These are phyloP conservation scores for Tetragonia tetragonoides DNA, from an alignment of 148 eudicot genomes.

Conservation along the genomic window DNA sequence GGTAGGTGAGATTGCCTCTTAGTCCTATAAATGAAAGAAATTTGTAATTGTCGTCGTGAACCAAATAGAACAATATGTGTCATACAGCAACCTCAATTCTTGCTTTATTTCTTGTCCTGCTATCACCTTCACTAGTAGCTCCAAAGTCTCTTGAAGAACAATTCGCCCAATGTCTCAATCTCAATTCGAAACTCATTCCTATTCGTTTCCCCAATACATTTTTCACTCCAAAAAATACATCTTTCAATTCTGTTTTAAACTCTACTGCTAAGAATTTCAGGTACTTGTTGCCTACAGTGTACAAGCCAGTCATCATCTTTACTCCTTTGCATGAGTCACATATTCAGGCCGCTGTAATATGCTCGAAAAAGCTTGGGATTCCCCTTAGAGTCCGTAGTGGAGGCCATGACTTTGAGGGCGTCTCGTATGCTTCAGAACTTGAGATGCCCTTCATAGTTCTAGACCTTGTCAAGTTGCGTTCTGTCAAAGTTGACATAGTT, in stretches of 20 bases:
- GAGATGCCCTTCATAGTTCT: slow-evolving; percentile 28
- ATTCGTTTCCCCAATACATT: slow-evolving; percentile 16
- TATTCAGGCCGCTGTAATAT: slow-evolving; percentile 30
- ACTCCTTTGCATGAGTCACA: slow-evolving; percentile 19
- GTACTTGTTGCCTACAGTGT: slow-evolving; percentile 25
- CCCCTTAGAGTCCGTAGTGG: slow-evolving; percentile 30
- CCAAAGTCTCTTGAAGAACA: slow-evolving; percentile 3
- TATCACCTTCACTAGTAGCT: slow-evolving; percentile 6
- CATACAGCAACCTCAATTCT: not conserved
- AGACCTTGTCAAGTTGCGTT: slow-evolving; percentile 24
- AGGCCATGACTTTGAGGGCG: slow-evolving; percentile 36
- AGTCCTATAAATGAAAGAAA: not conserved
- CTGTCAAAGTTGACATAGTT: slow-evolving; percentile 11
- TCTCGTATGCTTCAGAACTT: slow-evolving; percentile 26
- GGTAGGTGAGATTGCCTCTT: not conserved
- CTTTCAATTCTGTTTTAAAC: slow-evolving; percentile 22
- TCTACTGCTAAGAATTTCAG: slow-evolving; percentile 29
- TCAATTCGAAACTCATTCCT: slow-evolving; percentile 10
- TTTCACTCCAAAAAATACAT: slow-evolving; percentile 19
- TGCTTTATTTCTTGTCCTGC: slow-evolving; percentile 2
- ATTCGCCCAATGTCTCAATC: slow-evolving; percentile 24
- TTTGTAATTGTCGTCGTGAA: not conserved
- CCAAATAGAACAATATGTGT: not conserved
- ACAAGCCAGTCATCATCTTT: slow-evolving; percentile 26
- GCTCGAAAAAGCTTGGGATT: slow-evolving; percentile 27